Percentiles rank a stretch among this genome's conserved stretches.
These are phyloP conservation scores for Phytophthora palmivora DNA, from an alignment of 352 stramenopile genomes.

Conservation along the genomic window DNA sequence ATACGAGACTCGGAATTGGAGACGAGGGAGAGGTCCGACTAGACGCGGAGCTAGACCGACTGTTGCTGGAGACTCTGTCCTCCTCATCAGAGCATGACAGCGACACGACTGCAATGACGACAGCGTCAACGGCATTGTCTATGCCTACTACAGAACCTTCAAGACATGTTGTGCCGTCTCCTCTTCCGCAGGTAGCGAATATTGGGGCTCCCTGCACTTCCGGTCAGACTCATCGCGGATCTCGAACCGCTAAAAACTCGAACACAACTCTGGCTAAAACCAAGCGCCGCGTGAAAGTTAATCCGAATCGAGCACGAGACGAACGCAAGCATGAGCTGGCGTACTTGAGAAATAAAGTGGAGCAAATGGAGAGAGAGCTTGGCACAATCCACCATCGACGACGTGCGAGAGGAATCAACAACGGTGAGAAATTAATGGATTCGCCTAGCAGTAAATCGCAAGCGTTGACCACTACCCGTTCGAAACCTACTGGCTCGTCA, in stretches of 20 bases:
- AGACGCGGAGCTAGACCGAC: slow-evolving; percentile 34
- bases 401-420: slow-evolving; percentile 11
- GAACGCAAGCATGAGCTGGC: slow-evolving; percentile 43
- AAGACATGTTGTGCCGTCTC: slow-evolving; percentile 8
- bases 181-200: slow-evolving; percentile 14
- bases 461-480: slow-evolving; percentile 3
- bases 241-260: slow-evolving; percentile 11
- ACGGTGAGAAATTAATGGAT: slow-evolving; percentile 8
- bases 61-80: slow-evolving; percentile 33
- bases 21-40: slow-evolving; percentile 21
- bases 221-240: slow-evolving; percentile 2
- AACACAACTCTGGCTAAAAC: slow-evolving; percentile 27
- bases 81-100: slow-evolving; percentile 28
- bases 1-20: neutral
- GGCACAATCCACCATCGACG: slow-evolving; percentile 25
- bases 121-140: slow-evolving; percentile 2
- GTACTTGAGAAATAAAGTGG: slow-evolving; percentile 42
- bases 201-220: slow-evolving; percentile 6
- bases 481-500: slow-evolving; percentile 5
- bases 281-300: slow-evolving; percentile 39
- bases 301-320: slow-evolving; percentile 41
- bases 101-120: slow-evolving; percentile 3
- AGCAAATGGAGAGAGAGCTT: slow-evolving; percentile 41
- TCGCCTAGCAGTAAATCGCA: neutral
- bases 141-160: neutral